Base-by-base conservation (phyloP, 169 alveolate species). In the Eimeria sp. region DNA sequence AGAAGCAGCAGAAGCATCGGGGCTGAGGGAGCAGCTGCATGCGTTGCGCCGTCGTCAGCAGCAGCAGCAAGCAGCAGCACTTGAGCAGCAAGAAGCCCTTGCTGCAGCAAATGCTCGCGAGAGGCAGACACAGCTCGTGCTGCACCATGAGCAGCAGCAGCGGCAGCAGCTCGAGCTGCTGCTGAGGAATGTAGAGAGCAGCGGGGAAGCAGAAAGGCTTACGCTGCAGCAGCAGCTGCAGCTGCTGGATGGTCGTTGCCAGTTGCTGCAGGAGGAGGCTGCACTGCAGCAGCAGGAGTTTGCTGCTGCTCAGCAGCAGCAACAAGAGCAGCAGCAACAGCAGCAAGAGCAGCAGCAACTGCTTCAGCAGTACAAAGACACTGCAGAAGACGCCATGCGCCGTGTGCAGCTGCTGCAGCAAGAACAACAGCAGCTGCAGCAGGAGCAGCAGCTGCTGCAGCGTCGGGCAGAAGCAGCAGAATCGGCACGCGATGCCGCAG, bases 141-240 rank as follows among this genome's bases (percentile, higher is more conserved):
- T 84, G 86, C 94, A 88, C 86, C 86, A 88, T 40, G 73, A 63
- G 70, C 86, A 88, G 94, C 86, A 63, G 84, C 82, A 63, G 72
- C 63, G 86, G 84, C 94, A 88, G 94, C 94, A 67, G 72, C 82
- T 63, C 14, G 94, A 63, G 49, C 43, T 49, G 84, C 94, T 88
- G 86, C 70, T 88, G 54, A 57, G 72, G 20, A 67, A 30, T 51
- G 27, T 67, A 65, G 86, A 67, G 61, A 67, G 86, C 72, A 88
- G 47, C 72, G 57, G 94, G 30, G 84, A 84, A n/a, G 75, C 92
- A 2, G 92, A 84, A 14, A 57, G 57, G 27, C 76, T 84, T 51
- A 10, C 65, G 94, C 94, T 63, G 84, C 92, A 84, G 92, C 92
- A 84, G 92, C 94, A 88, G 94, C 63, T 63, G 94, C 84, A 45